Conservation (phyloP, 805 yeast genomes). For the Ogataea methanolica region DNA sequence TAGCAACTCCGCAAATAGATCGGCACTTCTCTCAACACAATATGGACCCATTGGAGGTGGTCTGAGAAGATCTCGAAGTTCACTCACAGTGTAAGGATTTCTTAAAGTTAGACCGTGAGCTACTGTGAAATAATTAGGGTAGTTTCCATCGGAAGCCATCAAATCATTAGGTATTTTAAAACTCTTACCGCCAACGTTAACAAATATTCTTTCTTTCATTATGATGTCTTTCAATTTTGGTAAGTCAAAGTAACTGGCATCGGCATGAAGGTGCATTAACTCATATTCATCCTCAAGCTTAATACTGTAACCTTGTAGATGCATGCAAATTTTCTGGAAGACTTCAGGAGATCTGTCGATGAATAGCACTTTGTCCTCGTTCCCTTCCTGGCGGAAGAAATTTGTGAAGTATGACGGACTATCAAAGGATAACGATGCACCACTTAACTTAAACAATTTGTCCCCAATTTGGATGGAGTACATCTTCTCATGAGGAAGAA, state of each 20-base stretch:
- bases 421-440: constrained; percentile 82
- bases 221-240: constrained; percentile 49
- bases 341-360: constrained; percentile 73
- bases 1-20: constrained; percentile 51
- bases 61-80: constrained; percentile 45
- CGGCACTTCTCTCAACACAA: constrained; percentile 47
- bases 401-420: constrained; percentile 85
- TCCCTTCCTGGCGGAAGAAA: constrained; percentile 45
- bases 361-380: constrained; percentile 41
- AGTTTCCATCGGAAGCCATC: constrained; percentile 58
- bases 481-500: constrained; percentile 66
- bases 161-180: constrained; percentile 58
- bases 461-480: constrained; percentile 70
- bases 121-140: constrained; percentile 72
- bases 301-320: constrained; percentile 77
- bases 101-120: constrained; percentile 38
- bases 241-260: constrained; percentile 67
- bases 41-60: constrained; percentile 76
- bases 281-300: constrained; percentile 55
- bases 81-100: constrained; percentile 38
- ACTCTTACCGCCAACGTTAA: constrained; percentile 52
- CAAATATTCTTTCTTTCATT: constrained; percentile 49
- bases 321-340: constrained; percentile 61
- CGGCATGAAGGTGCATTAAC: constrained; percentile 59
- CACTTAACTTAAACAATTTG: constrained; percentile 59